Evolutionary conservation across 2,329 filamentous ascomycete species (phyloP), one percentile per base, ranked within the genome.

Genomic region (Cryoendolithus antarcticus): DNA sequence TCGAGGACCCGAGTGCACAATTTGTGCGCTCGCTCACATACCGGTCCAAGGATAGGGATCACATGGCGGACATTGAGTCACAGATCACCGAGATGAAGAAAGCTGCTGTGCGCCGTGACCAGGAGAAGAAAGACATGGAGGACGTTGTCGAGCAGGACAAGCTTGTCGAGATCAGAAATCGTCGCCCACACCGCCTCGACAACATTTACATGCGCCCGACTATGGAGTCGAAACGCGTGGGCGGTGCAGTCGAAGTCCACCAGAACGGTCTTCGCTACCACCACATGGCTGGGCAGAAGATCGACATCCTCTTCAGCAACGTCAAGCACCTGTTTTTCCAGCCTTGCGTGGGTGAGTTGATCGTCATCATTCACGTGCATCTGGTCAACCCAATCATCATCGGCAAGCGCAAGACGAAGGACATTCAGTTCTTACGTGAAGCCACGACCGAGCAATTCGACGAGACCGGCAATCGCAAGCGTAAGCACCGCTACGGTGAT

Each of bases 81-180:
- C 84, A 93, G 56, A 96, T 98, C 52, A 89, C 86, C 8, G 91
- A 95, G 56, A 80, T 98, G 69, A 93, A 95, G 68, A 93, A 91
- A 58, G 85, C 89, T 50, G 79, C 84, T 4, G 76, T 85, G 32
- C 88, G 93, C 62, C 83, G 86, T 52, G 91, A 98, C 62, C 88
- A 95, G 55, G 89, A 95, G 63, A 95, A 96, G 76, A 98, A 98
- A 67, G 89, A 98, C 52, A 82, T 98, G 82, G 91, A 98, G 59
- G 91, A 98, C 62, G 91, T 98, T 13, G 88, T 98, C 4, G 91
- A 96, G 63, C 91, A 98, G 62, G 91, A 98, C 60, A 98, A 98
- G 67, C 76, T 98, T 38, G 71, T 93, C 50, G 88, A 95, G 58
- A 88, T 96, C 50, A 75, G 91, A 69, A 94, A 91, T 63, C 86